Conservation (phyloP, 192 early-diverging fungal species). For the Podila minutissima region DNA sequence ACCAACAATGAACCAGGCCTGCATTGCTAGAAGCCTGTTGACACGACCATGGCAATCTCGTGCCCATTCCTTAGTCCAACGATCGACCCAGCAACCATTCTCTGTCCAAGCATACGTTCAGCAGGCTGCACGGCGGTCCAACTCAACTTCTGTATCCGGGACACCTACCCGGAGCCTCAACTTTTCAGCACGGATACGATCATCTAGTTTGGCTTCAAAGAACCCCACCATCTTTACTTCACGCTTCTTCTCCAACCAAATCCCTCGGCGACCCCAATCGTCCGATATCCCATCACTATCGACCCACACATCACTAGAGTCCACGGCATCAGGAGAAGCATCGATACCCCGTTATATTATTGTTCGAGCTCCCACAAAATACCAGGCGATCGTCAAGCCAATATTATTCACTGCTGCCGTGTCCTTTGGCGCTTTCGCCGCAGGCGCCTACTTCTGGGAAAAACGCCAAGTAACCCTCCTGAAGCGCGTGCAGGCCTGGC, state of each 20-base stretch:
- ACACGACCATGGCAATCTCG: constrained; percentile 5
- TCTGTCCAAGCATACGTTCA: not conserved
- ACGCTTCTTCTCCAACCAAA: not conserved
- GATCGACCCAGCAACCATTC: not conserved
- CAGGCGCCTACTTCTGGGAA: constrained; percentile 50
- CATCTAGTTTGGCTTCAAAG: too few relatives aligned
- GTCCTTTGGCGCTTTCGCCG: constrained; percentile 46
- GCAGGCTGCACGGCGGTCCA: not conserved
- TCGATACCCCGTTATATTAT: constrained; percentile 11
- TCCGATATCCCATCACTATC: not conserved
- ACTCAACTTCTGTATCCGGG: too few relatives aligned
- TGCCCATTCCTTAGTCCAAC: not conserved
- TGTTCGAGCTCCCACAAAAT: constrained; percentile 17
- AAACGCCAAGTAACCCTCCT: constrained; percentile 32
- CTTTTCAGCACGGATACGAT: too few relatives aligned
- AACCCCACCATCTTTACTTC: not conserved
- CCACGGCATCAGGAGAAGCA: not conserved
- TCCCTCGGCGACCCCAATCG: not conserved
- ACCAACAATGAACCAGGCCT: constrained; percentile 3
- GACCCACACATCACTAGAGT: not conserved
- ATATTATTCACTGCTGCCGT: constrained; percentile 56
- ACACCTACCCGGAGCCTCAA: too few relatives aligned
- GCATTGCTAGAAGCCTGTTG: not conserved
- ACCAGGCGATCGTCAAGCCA: constrained; percentile 47
- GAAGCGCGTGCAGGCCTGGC: constrained; percentile 39